Percentiles rank a stretch among this genome's conserved stretches.
These are phyloP conservation scores for Lizonia empirigonia DNA, from an alignment of 2,329 filamentous ascomycete genomes.

Conservation along the genomic window DNA sequence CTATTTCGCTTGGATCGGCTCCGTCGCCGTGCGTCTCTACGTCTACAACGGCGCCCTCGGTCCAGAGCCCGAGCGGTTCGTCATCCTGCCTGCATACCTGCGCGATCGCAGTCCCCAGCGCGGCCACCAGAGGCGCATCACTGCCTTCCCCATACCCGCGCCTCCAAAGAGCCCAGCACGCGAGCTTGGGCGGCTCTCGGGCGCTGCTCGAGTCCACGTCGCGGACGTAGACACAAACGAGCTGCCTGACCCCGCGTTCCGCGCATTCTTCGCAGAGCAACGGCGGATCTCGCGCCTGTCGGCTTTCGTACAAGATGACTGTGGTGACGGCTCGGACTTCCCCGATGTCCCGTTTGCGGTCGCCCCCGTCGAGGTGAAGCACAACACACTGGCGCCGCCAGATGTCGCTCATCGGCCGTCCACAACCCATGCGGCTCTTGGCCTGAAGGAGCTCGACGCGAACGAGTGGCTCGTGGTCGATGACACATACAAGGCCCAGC, in stretches of 20 bases:
- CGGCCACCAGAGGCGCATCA: not conserved
- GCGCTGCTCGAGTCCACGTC: conserved; percentile 12
- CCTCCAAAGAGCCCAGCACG: not conserved
- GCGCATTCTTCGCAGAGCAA: conserved; percentile 28
- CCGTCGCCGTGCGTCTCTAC: conserved; percentile 29
- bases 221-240: conserved; percentile 11
- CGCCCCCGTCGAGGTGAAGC: conserved; percentile 11
- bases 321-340: conserved; percentile 37
- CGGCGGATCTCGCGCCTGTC: conserved; percentile 32
- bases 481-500: conserved; percentile 53
- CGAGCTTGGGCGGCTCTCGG: not conserved
- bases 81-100: conserved; percentile 25
- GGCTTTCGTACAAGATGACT: conserved; percentile 39
- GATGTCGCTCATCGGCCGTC: not conserved
- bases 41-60: conserved; percentile 34
- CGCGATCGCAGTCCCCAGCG: conserved; percentile 3
- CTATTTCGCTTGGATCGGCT: conserved; percentile 30
- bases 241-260: conserved; percentile 10
- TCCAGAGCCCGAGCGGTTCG: conserved; percentile 23
- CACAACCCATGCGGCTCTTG: conserved; percentile 37
- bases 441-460: conserved; percentile 53
- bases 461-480: conserved; percentile 58
- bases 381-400: not conserved
- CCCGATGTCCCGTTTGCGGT: conserved; percentile 27
- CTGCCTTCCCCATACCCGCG: not conserved